phyloP scores from a whole-genome alignment of 2,329 filamentous ascomycete species.

The Sporothrix variecibatus region DNA sequence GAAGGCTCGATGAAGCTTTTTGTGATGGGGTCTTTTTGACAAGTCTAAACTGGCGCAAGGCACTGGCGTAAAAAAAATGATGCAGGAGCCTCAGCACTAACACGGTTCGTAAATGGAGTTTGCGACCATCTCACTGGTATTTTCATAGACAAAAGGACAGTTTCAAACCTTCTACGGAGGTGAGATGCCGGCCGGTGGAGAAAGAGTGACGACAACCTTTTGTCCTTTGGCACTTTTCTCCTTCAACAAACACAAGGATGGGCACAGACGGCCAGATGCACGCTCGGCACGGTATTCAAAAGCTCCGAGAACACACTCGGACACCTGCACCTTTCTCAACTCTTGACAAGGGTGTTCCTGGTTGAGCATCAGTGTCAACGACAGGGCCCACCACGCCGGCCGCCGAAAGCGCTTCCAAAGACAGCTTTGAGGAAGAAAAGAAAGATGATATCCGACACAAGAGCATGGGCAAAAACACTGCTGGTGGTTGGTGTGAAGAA shows the following conservation, averaged over 20 bases:
- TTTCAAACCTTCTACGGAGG: neutral
- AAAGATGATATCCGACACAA: neutral
- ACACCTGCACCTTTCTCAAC: neutral
- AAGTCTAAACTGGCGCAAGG: constrained; percentile 1
- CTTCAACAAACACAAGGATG: neutral
- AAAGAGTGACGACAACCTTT: neutral
- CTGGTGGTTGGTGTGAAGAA: neutral
- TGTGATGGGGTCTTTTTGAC: neutral
- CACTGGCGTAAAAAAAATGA: neutral
- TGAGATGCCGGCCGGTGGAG: neutral
- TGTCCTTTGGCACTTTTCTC: neutral
- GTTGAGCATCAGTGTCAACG: neutral
- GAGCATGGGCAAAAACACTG: too few relatives aligned
- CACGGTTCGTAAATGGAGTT: neutral
- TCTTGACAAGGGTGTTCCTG: neutral
- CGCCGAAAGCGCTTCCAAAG: constrained; percentile 11
- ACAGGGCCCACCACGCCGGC: neutral
- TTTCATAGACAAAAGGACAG: neutral
- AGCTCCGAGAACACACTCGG: neutral
- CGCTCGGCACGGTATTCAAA: neutral
- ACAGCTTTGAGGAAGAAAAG: neutral
- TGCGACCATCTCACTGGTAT: neutral
- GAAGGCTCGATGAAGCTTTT: neutral
- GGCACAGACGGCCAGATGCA: neutral
- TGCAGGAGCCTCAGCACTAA: neutral